Base-by-base conservation (phyloP, 805 yeast genomes). In the Spathaspora arborariae region DNA sequence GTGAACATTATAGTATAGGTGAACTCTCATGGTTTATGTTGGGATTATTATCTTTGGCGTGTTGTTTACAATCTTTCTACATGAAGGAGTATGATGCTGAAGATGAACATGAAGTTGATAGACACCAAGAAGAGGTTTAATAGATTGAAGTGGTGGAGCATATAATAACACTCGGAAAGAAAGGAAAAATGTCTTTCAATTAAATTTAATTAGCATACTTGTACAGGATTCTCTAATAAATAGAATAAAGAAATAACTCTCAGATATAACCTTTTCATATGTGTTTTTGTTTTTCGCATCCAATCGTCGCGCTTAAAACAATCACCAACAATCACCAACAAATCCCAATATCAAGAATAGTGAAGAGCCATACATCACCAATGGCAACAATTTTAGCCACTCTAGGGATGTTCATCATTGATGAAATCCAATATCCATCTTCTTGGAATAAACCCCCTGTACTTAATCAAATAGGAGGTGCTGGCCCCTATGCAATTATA, bases 401-500 rank as follows among this genome's bases (percentile, higher is more conserved):
- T 1, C 70, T 87, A 70, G 98, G 97, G 40, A 84, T 91, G 88
- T 85, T 89, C 65, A 89, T 92, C 56, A 76, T 91, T 15, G 98
- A 91, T 63, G 96, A 88, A 52, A 88, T 90, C 54, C 82, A 79
- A 47, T 82, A 79, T 56, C 75, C 79, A 0, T 60, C 63, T 43
- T 54, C 63, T 45, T 52, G 65, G 51, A 43, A 67, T 47, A 46
- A 72, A 53, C 51, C 48, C 36, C 55, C 67, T 20, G 71, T 68
- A 52, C 60, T 56, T 51, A 62, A 87, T 59, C 73, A 91, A 6
- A 72, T 88, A 41, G 98, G 98, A 0, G 98, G 98, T 2, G 98
- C 91, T 2, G 97, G 96, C 0, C 79, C 92, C 0, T 91, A 78
- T 61, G 90, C 90, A 1, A 78, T 82, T 1, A 67, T 85, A 13